Evolutionary conservation across 805 yeast species (phyloP), one percentile per base, ranked within the genome.

Genomic region (Candida quercuum): DNA sequence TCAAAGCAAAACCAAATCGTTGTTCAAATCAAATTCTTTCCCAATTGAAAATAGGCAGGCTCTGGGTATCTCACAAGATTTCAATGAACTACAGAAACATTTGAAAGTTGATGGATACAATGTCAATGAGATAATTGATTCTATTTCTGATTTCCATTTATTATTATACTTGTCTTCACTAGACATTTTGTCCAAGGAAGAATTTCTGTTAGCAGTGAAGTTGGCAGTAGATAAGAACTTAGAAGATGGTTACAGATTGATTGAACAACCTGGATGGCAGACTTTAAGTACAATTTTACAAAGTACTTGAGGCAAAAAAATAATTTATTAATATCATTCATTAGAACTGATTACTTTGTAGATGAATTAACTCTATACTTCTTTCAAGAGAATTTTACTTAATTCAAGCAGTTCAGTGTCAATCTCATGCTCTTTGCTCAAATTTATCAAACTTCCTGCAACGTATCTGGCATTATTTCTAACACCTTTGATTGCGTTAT

Each of bases 31-130:
- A 0, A 48, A 54, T 14, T 56, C 61, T 4, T 89, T 86, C 64
- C 79, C 93, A 2, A 75, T 89, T 57, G 95, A 86, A 48, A 83
- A 89, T 55, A 68, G 98, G 38, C 84, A 74, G 38, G 78, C 77
- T 31, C 57, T 85, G 52, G 94, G 96, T 2, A 77, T 76, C 16
- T 66, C 80, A 2, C 95, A 86, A 52, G 86, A 83, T 43, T 67
- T 83, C 45, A 50, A 57, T 6, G 73, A 72, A 34, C 60, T 86
- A 31, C 71, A 69, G 40, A 63, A 57, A 12, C 78, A 75, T 37
- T 61, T 88, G 28, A 65, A 62, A 40, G 61, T 61, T 11, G 53
- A 49, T 37, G 36, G 43, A 9, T 33, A 43, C 17, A 56, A 53
- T 14, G 38, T 40, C 3, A 49, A 53, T 6, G 55, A 51, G 3